Evolutionary conservation across 2,329 filamentous ascomycete genomes (phyloP).

Genomic region (Didymella glomerata): DNA sequence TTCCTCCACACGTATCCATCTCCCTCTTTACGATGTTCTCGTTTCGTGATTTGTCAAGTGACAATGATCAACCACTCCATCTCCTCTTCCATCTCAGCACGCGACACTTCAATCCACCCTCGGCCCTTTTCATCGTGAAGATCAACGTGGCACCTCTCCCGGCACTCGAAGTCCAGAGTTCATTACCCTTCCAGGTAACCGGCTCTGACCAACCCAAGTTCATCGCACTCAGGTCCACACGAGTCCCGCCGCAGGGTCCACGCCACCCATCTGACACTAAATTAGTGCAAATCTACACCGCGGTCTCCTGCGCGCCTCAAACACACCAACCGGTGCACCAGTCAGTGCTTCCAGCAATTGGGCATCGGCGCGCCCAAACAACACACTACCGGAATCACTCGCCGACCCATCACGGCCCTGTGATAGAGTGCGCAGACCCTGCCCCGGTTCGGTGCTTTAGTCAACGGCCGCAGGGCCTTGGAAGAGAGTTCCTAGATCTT

Average conservation of each 20-base stretch:
- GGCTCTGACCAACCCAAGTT: not conserved
- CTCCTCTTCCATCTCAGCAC: not conserved
- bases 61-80: not conserved
- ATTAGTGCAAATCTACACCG: constrained; percentile 12
- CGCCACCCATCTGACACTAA: constrained; percentile 4
- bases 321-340: not conserved
- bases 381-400: not conserved
- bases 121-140: not conserved
- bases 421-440: not conserved
- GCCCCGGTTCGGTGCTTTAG: not conserved
- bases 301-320: not conserved
- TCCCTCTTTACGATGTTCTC: not conserved
- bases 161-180: not conserved
- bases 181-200: not conserved
- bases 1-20: not conserved
- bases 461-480: not conserved
- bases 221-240: not conserved
- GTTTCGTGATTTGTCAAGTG: not conserved
- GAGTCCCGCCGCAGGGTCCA: constrained; percentile 13
- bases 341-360: constrained; percentile 10
- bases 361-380: not conserved
- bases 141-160: not conserved
- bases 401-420: not conserved
- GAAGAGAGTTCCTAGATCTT: not conserved
- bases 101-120: not conserved